phyloP scores from a whole-genome alignment of 139 green algal species.

The Volvox reticuliferus region DNA sequence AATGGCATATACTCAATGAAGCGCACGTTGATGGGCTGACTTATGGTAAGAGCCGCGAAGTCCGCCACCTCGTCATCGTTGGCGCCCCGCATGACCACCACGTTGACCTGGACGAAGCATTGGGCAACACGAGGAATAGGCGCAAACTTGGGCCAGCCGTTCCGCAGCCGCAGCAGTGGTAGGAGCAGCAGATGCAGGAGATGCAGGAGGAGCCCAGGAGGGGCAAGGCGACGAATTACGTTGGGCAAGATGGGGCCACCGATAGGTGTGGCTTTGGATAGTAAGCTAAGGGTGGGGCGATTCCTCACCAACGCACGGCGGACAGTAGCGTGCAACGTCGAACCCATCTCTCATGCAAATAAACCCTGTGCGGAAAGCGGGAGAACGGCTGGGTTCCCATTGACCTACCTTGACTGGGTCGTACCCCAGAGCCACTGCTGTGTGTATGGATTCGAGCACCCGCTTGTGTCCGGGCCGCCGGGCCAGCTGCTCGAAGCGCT shows the following conservation, averaged over 20 bases:
- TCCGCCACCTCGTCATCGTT: constrained; percentile 98
- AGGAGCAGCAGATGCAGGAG: too few relatives aligned
- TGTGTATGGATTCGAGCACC: constrained; percentile 87
- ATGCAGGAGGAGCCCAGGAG: too few relatives aligned
- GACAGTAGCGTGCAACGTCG: too few relatives aligned
- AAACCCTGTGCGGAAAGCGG: neutral
- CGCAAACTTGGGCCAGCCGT: too few relatives aligned
- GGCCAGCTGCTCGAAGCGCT: constrained; percentile 93
- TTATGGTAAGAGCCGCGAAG: constrained; percentile 93
- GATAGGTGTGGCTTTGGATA: too few relatives aligned
- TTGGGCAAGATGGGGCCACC: too few relatives aligned
- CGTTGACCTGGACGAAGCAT: constrained; percentile 87
- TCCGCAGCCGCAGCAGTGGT: too few relatives aligned
- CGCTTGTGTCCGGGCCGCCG: constrained; percentile 80
- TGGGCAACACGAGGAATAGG: too few relatives aligned
- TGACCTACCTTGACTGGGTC: constrained; percentile 83
- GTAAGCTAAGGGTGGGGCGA: too few relatives aligned
- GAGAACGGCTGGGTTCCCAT: neutral
- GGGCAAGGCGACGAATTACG: too few relatives aligned
- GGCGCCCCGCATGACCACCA: constrained; percentile 96
- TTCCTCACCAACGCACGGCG: too few relatives aligned
- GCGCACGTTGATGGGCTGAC: constrained; percentile 93
- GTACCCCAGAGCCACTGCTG: constrained; percentile 85
- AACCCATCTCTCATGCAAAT: neutral
- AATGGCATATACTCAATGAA: constrained; percentile 99